Conservation (phyloP, 768 basidiomycete species). For the Sistotremastrum suecicum region DNA sequence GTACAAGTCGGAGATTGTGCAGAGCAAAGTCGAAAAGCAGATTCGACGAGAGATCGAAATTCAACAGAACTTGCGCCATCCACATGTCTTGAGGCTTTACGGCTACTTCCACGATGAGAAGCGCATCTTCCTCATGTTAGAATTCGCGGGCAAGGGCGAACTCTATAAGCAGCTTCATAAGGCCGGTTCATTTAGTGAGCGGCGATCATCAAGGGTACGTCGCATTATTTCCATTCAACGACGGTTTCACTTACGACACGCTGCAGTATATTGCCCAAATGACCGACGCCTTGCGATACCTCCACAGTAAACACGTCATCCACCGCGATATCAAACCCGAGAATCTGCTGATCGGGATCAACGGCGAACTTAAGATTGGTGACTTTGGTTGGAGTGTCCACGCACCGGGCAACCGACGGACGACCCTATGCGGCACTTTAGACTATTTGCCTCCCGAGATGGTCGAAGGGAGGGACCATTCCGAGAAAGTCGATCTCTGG, state of each 20-base stretch:
- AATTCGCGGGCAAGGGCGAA: constrained; percentile 95
- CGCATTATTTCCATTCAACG: neutral
- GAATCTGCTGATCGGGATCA: constrained; percentile 85
- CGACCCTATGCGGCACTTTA: constrained; percentile 87
- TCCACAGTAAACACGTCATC: constrained; percentile 93
- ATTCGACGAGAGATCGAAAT: constrained; percentile 97
- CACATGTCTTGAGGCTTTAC: constrained; percentile 85
- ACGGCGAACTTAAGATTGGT: constrained; percentile 94
- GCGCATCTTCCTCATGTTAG: constrained; percentile 95
- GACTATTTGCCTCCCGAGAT: constrained; percentile 98
- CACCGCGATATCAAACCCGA: constrained; percentile 99
- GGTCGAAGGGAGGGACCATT: constrained; percentile 87
- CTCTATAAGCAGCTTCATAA: constrained; percentile 92
- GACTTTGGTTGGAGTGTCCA: constrained; percentile 99
- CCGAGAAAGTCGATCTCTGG: constrained; percentile 89
- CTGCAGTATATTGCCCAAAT: constrained; percentile 87
- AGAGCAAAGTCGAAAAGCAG: constrained; percentile 89
- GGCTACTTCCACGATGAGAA: constrained; percentile 98
- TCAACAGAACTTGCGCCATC: constrained; percentile 90
- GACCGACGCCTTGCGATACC: constrained; percentile 87
- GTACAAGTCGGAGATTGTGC: constrained; percentile 92
- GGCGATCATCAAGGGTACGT: constrained; percentile 49
- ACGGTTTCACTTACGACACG: neutral
- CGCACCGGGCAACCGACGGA: constrained; percentile 79
- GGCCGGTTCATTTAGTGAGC: constrained; percentile 76